These are phyloP conservation scores for Saccharomycopsis lassenensis DNA, from an alignment of 805 yeast species.

Conservation along the genomic window DNA sequence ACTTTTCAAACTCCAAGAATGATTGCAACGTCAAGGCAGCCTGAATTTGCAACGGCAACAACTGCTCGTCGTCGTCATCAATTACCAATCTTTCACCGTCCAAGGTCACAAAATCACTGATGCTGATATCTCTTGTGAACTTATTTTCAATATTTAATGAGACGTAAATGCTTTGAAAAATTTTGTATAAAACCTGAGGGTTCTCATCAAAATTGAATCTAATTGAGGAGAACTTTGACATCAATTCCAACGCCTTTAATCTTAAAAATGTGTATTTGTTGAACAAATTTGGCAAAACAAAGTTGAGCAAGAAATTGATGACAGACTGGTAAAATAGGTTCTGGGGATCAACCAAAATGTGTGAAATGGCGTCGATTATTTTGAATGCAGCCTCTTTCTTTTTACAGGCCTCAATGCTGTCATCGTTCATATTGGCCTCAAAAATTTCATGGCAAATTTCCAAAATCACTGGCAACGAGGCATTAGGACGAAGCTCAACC, in stretches of 20 bases:
- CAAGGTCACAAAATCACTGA: constrained; percentile 7
- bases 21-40: constrained; percentile 83
- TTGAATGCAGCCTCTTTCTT: constrained; percentile 73
- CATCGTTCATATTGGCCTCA: constrained; percentile 24
- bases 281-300: constrained; percentile 62
- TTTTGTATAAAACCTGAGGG: constrained; percentile 25
- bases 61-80: constrained; percentile 30
- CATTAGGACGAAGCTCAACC: constrained; percentile 54
- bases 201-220: constrained; percentile 31
- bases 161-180: constrained; percentile 27
- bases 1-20: constrained; percentile 46
- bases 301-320: constrained; percentile 53
- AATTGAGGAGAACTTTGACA: constrained; percentile 54
- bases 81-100: constrained; percentile 1
- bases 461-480: constrained; percentile 49
- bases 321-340: constrained; percentile 51
- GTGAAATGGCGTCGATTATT: constrained; percentile 63
- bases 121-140: neutral
- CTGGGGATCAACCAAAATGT: constrained; percentile 39
- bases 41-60: constrained; percentile 70
- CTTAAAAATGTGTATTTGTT: constrained; percentile 57
- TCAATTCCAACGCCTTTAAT: constrained; percentile 61
- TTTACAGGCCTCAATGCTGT: constrained; percentile 42
- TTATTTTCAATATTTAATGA: constrained; percentile 9
- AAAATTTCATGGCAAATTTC: constrained; percentile 48